These are phyloP conservation scores for Suhomyces guaymorum DNA, from an alignment of 1,139 yeast species.

Conservation along the genomic window DNA sequence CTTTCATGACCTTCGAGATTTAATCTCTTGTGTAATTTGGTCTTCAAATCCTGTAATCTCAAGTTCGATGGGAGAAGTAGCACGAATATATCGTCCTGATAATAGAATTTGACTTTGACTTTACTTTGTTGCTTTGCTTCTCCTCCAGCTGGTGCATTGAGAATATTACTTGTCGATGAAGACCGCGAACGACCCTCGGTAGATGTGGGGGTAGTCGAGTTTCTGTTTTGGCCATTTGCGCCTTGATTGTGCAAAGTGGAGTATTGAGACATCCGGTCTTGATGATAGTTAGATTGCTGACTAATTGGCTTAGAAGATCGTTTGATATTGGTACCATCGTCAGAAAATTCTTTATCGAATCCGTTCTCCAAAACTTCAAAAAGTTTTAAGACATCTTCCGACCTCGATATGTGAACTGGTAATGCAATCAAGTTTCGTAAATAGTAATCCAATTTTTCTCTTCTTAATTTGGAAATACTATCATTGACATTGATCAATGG, in stretches of 20 bases:
- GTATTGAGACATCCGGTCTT: constrained; percentile 46
- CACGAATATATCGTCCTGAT: constrained; percentile 89
- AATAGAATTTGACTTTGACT: constrained; percentile 80
- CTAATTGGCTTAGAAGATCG: constrained; percentile 42
- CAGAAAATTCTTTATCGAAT: constrained; percentile 49
- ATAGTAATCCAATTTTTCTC: constrained; percentile 82
- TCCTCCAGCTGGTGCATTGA: constrained; percentile 2
- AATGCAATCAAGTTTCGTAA: constrained; percentile 71
- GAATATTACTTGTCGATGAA: constrained; percentile 14
- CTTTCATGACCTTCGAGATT: constrained; percentile 22
- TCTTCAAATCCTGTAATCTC: constrained; percentile 59
- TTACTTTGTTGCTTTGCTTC: constrained; percentile 25
- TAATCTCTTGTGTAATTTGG: constrained; percentile 67
- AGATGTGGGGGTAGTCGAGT: constrained; percentile 24
- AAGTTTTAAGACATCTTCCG: constrained; percentile 66
- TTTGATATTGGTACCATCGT: constrained; percentile 20
- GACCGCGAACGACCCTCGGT: constrained; percentile 17
- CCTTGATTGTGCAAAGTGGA: constrained; percentile 28
- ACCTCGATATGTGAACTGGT: constrained; percentile 75
- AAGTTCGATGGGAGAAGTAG: constrained; percentile 67
- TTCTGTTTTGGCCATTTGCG: constrained; percentile 15
- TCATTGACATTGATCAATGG: constrained; percentile 93
- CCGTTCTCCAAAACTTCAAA: constrained; percentile 70
- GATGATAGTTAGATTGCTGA: constrained; percentile 45
- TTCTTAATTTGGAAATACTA: constrained; percentile 78